A percentile compares a stretch with the other conserved stretches of the same genome.
These are phyloP conservation scores for Kuraishia piskuri DNA, from an alignment of 805 yeast species.

Conservation along the genomic window DNA sequence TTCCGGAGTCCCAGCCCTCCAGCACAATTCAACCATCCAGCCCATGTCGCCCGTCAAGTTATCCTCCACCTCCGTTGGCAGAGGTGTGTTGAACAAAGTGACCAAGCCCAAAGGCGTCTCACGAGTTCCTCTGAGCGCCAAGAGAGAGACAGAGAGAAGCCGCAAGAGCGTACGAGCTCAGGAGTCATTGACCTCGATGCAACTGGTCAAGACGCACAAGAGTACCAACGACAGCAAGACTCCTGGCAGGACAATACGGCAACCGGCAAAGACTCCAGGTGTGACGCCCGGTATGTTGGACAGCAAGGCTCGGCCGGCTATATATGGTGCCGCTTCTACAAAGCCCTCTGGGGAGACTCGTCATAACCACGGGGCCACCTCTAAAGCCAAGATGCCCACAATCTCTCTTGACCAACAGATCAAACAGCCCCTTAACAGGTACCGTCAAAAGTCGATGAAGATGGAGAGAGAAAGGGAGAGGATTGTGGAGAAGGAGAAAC, in stretches of 20 bases:
- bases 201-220: not conserved
- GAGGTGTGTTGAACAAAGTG: not conserved
- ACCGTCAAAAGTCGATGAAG: conserved; percentile 2
- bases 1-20: conserved; percentile 6
- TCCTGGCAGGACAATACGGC: not conserved
- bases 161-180: not conserved
- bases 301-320: too few species aligned
- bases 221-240: not conserved
- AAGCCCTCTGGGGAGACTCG: too few species aligned
- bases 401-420: conserved; percentile 3
- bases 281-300: not conserved
- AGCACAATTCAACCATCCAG: not conserved
- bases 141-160: not conserved
- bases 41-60: not conserved
- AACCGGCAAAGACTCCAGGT: not conserved
- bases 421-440: conserved; percentile 2
- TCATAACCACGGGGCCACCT: not conserved
- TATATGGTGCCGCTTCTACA: too few species aligned
- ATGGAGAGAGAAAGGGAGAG: not conserved
- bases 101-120: not conserved
- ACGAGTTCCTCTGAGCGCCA: not conserved
- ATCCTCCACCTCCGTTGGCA: not conserved
- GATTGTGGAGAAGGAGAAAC: not conserved
- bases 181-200: not conserved
- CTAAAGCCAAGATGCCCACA: not conserved